Percentiles rank a stretch among this genome's conserved stretches.
Conservation (phyloP, 208 protist species). For the Leishmania gerbilli region DNA sequence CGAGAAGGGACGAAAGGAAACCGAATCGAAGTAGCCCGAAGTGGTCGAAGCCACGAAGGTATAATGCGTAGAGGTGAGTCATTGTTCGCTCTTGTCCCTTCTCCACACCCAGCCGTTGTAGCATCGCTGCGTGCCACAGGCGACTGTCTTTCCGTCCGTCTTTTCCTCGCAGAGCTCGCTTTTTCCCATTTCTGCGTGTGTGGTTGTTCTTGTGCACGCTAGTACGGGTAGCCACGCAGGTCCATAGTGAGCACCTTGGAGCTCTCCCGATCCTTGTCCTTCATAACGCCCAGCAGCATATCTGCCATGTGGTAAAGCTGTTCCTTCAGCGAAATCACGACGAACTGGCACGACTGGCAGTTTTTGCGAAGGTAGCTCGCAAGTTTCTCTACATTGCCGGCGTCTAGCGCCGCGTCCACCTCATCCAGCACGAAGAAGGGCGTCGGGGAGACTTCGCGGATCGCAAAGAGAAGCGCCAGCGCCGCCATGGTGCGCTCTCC, state of each 20-base stretch:
- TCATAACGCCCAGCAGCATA: slow-evolving; percentile 96
- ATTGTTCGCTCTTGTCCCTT: no score
- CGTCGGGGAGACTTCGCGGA: slow-evolving; percentile 95
- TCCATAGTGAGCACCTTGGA: slow-evolving; percentile 90
- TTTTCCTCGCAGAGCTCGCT: background rate
- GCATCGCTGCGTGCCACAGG: background rate
- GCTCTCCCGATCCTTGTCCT: slow-evolving; percentile 84
- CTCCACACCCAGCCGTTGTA: background rate
- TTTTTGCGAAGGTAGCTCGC: slow-evolving; percentile 93
- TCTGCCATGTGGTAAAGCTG: slow-evolving; percentile 96
- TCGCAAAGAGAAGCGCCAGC: slow-evolving; percentile 98
- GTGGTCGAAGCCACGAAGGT: background rate
- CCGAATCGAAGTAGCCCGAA: background rate
- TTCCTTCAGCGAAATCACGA: slow-evolving; percentile 99
- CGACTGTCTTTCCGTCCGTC: background rate
- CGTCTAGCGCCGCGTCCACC: slow-evolving; percentile 99
- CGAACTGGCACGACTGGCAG: slow-evolving; percentile 91
- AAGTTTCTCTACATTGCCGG: slow-evolving; percentile 96
- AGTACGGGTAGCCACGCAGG: slow-evolving; percentile 83
- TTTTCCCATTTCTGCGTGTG: background rate
- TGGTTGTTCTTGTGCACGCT: background rate
- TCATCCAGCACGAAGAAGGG: slow-evolving; percentile 99
- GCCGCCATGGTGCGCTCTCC: slow-evolving; percentile 99
- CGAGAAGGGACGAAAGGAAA: background rate
- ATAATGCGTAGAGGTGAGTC: background rate